Evolutionary conservation across 495 filamentous ascomycete species (phyloP), one percentile per base, ranked within the genome.

Genomic region (Sordaria brevicollis): DNA sequence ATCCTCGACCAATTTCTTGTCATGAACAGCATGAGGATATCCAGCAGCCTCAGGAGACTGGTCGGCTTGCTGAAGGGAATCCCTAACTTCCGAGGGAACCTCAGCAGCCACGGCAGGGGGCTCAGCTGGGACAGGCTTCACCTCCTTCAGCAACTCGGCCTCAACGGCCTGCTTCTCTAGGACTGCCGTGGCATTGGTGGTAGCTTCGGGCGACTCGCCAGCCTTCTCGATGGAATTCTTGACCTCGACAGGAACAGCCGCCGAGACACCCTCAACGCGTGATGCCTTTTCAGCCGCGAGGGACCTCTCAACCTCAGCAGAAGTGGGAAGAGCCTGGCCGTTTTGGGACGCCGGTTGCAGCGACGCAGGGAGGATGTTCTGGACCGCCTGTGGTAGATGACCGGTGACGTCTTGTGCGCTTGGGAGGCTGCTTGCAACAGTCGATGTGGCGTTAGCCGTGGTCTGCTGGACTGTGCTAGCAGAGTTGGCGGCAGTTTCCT

Each of bases 81-180:
- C 85, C 82, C 90, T 91, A 37, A 94, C 92, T 67, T 89, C 83
- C 7, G 84, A 82, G 3, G 93, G 93, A 6, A 92, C 91, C 54
- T 87, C 83, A 15, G 80, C 74, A 4, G 82, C 85, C 17, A 82
- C 76, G 54, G 79, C 49, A 8, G 49, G 70, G 65, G 65, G 75
- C 69, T 62, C 49, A 29, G 49, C 25, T 25, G 6, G 49, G 29
- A 6, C 8, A 11, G 72, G 68, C 67, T 78, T 71, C 17, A 82
- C 79, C 68, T 83, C 73, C 68, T 85, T 80, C 65, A 88, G 80
- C 2, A 93, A 80, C 79, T 93, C 89, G 25, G 86, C 74, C 80
- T 94, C 93, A 36, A 92, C 82, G 19, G 85, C 88, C 77, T 87
- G 88, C 87, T 96, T 96, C 77, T 93, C 91, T 69, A 87, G 85